Conservation (phyloP, 1,284 basidiomycete genomes). For the Meira nashicola region DNA sequence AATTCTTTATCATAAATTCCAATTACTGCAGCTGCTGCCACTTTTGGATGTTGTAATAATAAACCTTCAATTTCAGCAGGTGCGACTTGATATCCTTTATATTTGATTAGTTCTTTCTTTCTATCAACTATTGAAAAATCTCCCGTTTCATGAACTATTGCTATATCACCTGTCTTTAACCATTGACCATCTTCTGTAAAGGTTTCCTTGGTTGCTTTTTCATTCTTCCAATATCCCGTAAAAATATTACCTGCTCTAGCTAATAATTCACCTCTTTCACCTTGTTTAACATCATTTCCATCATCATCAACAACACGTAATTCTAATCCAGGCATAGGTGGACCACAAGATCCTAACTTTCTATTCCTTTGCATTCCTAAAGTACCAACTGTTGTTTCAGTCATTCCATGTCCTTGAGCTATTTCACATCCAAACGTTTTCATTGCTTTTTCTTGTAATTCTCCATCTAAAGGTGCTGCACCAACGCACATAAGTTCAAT, state of each 20-base stretch:
- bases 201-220: constrained; percentile 60
- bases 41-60: constrained; percentile 10
- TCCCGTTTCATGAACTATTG: constrained; percentile 23
- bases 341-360: constrained; percentile 22
- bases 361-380: constrained; percentile 16
- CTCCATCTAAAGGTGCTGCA: constrained; percentile 25
- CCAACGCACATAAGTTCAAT: constrained; percentile 17
- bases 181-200: constrained; percentile 57
- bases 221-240: constrained; percentile 25
- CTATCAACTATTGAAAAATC: constrained; percentile 40
- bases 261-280: constrained; percentile 25
- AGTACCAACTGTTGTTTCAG: constrained; percentile 27
- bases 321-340: constrained; percentile 64
- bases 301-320: constrained; percentile 66
- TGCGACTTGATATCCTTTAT: constrained; percentile 43
- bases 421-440: constrained; percentile 19
- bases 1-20: constrained; percentile 30
- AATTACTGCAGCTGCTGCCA: constrained; percentile 37
- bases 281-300: constrained; percentile 30
- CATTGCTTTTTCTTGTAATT: constrained; percentile 16
- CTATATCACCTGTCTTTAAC: constrained; percentile 44
- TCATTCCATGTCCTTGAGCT: constrained; percentile 29
- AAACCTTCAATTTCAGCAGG: constrained; percentile 23
- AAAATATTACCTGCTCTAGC: constrained; percentile 26
- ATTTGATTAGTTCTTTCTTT: constrained; percentile 46